Evolutionary conservation across 129 eudicot genomes (phyloP).

Genomic region (Flaveria ramosissima): DNA sequence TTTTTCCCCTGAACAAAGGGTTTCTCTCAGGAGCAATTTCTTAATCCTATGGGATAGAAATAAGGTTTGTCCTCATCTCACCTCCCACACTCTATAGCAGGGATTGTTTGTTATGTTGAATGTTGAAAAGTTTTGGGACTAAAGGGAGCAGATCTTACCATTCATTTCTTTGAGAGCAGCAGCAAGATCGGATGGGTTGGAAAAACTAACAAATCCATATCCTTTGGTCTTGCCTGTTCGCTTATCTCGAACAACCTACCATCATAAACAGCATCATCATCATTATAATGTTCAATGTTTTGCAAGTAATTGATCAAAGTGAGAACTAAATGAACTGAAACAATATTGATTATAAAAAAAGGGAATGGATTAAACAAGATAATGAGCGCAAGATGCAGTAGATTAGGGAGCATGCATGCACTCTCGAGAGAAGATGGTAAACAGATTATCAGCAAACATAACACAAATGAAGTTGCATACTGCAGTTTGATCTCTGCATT

Average conservation of each 20-base stretch:
- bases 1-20: too few species aligned
- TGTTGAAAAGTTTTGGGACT: not conserved
- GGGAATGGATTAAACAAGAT: not conserved
- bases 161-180: conserved; percentile 98
- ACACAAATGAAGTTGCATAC: too few species aligned
- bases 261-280: not conserved
- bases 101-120: not conserved
- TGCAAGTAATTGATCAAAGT: not conserved
- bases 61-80: too few species aligned
- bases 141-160: conserved; percentile 43
- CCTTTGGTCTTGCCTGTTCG: conserved; percentile 98
- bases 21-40: too few species aligned
- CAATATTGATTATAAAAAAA: not conserved
- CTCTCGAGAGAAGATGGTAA: too few species aligned
- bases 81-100: too few species aligned
- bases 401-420: too few species aligned
- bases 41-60: too few species aligned
- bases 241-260: conserved; percentile 89
- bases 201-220: conserved; percentile 92
- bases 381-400: not conserved
- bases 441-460: too few species aligned
- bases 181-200: conserved; percentile 85
- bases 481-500: too few species aligned
- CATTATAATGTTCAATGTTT: not conserved
- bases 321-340: not conserved